Percentiles rank a stretch among this genome's conserved stretches.
Conservation (phyloP, 2,329 filamentous ascomycete species). For the Cytospora piceicola region DNA sequence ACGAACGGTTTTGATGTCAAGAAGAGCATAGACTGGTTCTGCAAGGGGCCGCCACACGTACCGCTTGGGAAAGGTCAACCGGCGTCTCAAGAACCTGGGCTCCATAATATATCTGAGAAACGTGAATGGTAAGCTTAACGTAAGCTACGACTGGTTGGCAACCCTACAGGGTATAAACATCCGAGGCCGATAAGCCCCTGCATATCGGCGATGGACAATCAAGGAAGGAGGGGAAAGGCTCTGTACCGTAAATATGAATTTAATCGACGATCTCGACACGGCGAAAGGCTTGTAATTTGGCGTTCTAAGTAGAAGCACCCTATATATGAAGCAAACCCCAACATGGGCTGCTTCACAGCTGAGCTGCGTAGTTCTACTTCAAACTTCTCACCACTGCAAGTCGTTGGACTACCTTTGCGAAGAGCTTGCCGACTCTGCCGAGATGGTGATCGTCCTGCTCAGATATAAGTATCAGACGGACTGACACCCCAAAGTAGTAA, state of each 20-base stretch:
- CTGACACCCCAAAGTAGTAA: neutral
- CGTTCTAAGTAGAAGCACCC: neutral
- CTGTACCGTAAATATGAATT: neutral
- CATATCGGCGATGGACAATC: neutral
- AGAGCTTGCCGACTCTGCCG: neutral
- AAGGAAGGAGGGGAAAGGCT: neutral
- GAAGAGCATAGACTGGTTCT: neutral
- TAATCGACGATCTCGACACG: neutral
- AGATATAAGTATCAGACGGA: neutral
- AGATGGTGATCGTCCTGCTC: neutral
- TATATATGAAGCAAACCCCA: neutral
- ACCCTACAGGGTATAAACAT: neutral
- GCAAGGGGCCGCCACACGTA: neutral
- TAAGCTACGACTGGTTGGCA: neutral
- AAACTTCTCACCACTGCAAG: neutral
- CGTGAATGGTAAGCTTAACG: neutral
- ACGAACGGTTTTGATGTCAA: too few relatives aligned
- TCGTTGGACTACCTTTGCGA: neutral
- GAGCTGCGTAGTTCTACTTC: neutral
- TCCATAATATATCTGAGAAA: too few relatives aligned
- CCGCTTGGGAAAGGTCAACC: too few relatives aligned
- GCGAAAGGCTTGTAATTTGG: neutral
- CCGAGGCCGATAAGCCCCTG: neutral
- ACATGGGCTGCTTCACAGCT: too few relatives aligned
- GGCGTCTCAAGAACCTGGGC: too few relatives aligned